These are phyloP conservation scores for Rhodotorula sp. DNA, from an alignment of 1,284 basidiomycete genomes.

Conservation along the genomic window DNA sequence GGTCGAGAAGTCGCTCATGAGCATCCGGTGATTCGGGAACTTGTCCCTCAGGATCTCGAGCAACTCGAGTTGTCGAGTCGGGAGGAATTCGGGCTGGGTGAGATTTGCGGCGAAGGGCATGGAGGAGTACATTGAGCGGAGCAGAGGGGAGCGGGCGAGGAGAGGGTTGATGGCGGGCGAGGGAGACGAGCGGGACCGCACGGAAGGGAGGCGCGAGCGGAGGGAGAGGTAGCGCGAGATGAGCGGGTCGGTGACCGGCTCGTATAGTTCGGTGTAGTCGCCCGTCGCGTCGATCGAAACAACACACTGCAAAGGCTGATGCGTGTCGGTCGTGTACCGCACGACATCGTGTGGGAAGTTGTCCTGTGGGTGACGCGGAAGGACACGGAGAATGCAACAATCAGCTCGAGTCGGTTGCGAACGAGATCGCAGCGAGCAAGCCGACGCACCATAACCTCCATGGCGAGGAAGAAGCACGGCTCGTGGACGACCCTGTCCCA, in stretches of 20 bases:
- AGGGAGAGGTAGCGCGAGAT: slow-evolving; percentile 62
- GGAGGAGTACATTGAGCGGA: slow-evolving; percentile 63
- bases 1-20: slow-evolving; percentile 87
- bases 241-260: slow-evolving; percentile 79
- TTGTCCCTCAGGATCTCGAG: slow-evolving; percentile 75
- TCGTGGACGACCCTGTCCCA: slow-evolving; percentile 74
- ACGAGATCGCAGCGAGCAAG: not conserved
- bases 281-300: slow-evolving; percentile 78
- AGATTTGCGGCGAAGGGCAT: slow-evolving; percentile 91
- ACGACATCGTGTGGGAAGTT: slow-evolving; percentile 97
- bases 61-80: slow-evolving; percentile 85
- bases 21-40: slow-evolving; percentile 86
- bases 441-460: slow-evolving; percentile 83
- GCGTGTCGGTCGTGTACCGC: slow-evolving; percentile 74
- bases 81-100: slow-evolving; percentile 83
- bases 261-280: slow-evolving; percentile 83
- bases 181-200: slow-evolving; percentile 59
- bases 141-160: slow-evolving; percentile 49
- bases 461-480: slow-evolving; percentile 87
- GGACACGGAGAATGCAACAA: not conserved
- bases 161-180: slow-evolving; percentile 17
- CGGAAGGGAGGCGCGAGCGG: slow-evolving; percentile 60
- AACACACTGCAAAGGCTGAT: slow-evolving; percentile 75
- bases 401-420: no score
- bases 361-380: slow-evolving; percentile 62